Percentiles rank a stretch among this genome's conserved stretches.
These are phyloP conservation scores for Gossypium arboreum DNA, from an alignment of 345 rosid genomes.

Conservation along the genomic window DNA sequence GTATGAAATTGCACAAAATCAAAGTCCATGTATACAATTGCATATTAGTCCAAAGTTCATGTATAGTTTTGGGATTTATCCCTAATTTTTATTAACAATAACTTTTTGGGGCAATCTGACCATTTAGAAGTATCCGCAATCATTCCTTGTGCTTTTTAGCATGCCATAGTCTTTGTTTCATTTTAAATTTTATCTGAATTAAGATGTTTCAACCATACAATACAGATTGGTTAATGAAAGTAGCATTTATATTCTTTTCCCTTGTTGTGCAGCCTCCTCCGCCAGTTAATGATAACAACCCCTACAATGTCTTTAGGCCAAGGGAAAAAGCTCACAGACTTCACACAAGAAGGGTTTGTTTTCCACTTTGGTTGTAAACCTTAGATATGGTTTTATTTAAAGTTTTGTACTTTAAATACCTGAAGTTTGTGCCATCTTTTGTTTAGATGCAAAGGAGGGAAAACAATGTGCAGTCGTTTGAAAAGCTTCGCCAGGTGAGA, in stretches of 20 bases:
- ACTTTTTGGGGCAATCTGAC: neutral
- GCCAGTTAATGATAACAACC: constrained; percentile 93
- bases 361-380: constrained; percentile 4
- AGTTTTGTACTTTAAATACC: neutral
- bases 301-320: constrained; percentile 95
- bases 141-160: neutral
- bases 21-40: no score
- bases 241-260: constrained; percentile 6
- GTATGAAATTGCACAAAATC: no score
- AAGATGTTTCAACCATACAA: neutral
- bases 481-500: constrained; percentile 95
- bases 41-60: no score
- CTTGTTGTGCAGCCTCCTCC: constrained; percentile 80
- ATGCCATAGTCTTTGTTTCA: neutral
- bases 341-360: constrained; percentile 85
- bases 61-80: neutral
- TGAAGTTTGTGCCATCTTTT: constrained; percentile 17
- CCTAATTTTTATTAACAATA: neutral
- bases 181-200: neutral
- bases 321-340: constrained; percentile 97
- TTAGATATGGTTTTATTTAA: neutral
- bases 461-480: constrained; percentile 97
- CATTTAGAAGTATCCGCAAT: neutral
- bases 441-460: constrained; percentile 98
- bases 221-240: neutral